A percentile compares a stretch with the other conserved stretches of the same genome.
These are phyloP conservation scores for Oidium heveae DNA, from an alignment of 2,329 filamentous ascomycete genomes.

Conservation along the genomic window DNA sequence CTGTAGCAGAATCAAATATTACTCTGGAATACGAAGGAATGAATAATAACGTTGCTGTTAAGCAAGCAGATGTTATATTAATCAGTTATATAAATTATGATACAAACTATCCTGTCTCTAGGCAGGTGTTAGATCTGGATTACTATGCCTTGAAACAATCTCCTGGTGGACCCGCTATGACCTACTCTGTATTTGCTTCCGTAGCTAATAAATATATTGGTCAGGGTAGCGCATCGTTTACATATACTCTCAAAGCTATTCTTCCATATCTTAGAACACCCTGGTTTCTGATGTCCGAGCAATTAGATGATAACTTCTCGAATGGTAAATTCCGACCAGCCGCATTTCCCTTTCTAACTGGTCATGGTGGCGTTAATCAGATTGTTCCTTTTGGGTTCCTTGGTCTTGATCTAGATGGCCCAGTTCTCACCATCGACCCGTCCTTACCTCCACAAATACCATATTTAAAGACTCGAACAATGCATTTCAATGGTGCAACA, in stretches of 20 bases:
- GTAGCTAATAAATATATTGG: no score
- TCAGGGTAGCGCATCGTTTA: slow-evolving; percentile 21
- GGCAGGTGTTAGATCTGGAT: slow-evolving; percentile 26
- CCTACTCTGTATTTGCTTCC: no score
- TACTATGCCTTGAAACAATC: slow-evolving; percentile 27
- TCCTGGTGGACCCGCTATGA: no score
- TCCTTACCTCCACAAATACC: slow-evolving; percentile 33
- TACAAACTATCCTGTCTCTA: slow-evolving; percentile 24
- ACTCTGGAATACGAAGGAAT: slow-evolving; percentile 39
- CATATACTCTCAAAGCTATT: slow-evolving; percentile 37
- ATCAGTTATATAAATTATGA: slow-evolving; percentile 37
- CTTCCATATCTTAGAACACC: slow-evolving; percentile 39
- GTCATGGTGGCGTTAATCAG: slow-evolving; percentile 43
- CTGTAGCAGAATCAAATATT: slow-evolving; percentile 28
- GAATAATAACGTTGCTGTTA: slow-evolving; percentile 40
- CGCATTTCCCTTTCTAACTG: slow-evolving; percentile 35
- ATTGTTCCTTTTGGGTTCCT: slow-evolving; percentile 42
- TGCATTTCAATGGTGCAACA: slow-evolving; percentile 41
- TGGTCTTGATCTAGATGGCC: slow-evolving; percentile 32
- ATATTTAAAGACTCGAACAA: slow-evolving; percentile 31
- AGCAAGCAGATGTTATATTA: slow-evolving; percentile 46
- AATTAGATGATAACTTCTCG: slow-evolving; percentile 32
- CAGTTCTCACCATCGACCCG: slow-evolving; percentile 35
- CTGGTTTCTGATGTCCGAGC: slow-evolving; percentile 48
- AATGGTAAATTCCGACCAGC: slow-evolving; percentile 24